Evolutionary conservation across 1,284 basidiomycete genomes (phyloP).

Genomic region (Tylopilus orsonianus): DNA sequence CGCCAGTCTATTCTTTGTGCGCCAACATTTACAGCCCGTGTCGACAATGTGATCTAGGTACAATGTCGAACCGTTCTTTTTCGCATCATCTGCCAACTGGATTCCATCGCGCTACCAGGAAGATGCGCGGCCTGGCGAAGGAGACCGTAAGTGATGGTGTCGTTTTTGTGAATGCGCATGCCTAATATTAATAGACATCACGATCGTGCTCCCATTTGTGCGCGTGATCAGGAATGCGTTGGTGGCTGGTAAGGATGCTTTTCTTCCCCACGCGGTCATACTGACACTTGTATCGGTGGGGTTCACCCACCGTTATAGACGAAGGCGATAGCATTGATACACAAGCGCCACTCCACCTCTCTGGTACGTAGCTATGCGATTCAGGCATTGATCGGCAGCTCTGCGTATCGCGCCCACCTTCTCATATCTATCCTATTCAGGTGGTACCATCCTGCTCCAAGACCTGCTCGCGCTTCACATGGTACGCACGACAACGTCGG

Average conservation of each 20-base stretch:
- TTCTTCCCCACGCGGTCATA: not conserved
- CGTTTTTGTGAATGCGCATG: not conserved
- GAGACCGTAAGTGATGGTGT: constrained; percentile 42
- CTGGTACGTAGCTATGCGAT: not conserved
- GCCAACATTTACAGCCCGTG: no score
- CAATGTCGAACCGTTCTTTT: constrained; percentile 49
- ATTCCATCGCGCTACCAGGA: constrained; percentile 38
- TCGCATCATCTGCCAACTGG: constrained; percentile 49
- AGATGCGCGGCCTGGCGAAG: constrained; percentile 28
- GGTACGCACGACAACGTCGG: constrained; percentile 30
- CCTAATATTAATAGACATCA: constrained; percentile 36
- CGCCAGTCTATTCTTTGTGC: no score
- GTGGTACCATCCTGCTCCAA: constrained; percentile 19
- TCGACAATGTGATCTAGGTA: constrained; percentile 5
- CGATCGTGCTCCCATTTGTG: constrained; percentile 45
- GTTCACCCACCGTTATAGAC: not conserved
- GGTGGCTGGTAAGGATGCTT: not conserved
- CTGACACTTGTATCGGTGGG: not conserved
- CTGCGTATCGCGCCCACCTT: not conserved
- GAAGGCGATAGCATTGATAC: constrained; percentile 1
- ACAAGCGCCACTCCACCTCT: not conserved
- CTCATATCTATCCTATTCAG: not conserved
- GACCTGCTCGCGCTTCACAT: constrained; percentile 37
- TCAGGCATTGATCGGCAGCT: not conserved
- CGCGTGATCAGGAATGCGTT: constrained; percentile 27